These are phyloP conservation scores for Potentilla sterilis DNA, from an alignment of 306 rosid species.

Conservation along the genomic window DNA sequence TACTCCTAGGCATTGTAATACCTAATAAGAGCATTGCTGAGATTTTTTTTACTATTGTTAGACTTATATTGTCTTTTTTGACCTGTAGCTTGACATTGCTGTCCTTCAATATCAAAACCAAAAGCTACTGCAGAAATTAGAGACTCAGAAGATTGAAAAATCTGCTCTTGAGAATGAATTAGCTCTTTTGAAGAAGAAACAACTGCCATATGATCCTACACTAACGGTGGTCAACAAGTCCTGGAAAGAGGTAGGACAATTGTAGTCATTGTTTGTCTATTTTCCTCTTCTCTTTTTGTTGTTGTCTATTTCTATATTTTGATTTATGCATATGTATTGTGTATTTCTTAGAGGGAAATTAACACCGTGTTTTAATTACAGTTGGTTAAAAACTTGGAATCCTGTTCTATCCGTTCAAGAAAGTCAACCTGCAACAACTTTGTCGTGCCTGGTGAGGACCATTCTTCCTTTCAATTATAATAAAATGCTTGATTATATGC, in stretches of 20 bases:
- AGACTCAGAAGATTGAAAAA: conserved; percentile 79
- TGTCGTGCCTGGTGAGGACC: conserved; percentile 46
- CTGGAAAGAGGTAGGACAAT: conserved; percentile 61
- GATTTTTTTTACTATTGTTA: neutral
- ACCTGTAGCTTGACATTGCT: conserved; percentile 72
- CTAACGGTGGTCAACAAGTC: conserved; percentile 63
- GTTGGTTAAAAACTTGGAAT: conserved; percentile 75
- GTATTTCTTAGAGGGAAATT: conserved; percentile 28
- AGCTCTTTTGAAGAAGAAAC: conserved; percentile 61
- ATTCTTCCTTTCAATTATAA: neutral
- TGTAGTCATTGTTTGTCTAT: conserved; percentile 12
- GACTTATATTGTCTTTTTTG: conserved; percentile 27
- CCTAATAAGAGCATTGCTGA: no score
- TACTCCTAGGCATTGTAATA: neutral
- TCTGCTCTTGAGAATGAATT: conserved; percentile 56
- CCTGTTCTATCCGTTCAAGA: conserved; percentile 43
- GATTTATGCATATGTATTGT: conserved; percentile 18
- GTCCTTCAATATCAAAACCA: conserved; percentile 91
- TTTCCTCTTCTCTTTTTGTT: conserved; percentile 9
- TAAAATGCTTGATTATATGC: neutral
- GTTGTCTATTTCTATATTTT: neutral
- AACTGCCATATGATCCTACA: conserved; percentile 60
- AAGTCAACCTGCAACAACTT: conserved; percentile 41
- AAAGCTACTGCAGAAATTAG: conserved; percentile 84
- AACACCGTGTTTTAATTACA: conserved; percentile 32